Base-by-base conservation (phyloP, 2,329 filamentous ascomycete species). In the Cladosporium austrohemisphaericum region DNA sequence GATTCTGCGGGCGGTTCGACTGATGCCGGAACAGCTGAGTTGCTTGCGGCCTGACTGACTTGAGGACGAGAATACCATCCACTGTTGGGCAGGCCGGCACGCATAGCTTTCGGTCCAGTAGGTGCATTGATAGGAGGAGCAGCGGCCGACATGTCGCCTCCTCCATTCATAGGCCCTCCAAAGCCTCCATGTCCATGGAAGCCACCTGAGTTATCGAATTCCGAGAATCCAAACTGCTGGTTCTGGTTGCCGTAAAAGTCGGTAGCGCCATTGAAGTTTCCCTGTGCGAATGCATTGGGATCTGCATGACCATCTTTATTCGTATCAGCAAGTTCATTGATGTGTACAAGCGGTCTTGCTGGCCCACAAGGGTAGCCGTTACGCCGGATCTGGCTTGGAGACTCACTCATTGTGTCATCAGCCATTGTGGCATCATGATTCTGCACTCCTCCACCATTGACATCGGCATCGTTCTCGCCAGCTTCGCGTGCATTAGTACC, bases 91-190 rank as follows among this genome's bases (percentile, higher is more conserved):
- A 90, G 75, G 23, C 90, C 89, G 68, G 93, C 86, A 55, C 92
- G 81, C 88, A 97, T 95, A 14, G 93, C 93, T 70, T 93, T 91
- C 40, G 93, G 93, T 8, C 91, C 93, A 48, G 86, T 95, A 22
- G 93, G 93, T 22, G 93, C 93, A 71, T 67, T 66, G 44, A 65
- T 50, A 4, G 66, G 66, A 18, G 66, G 65, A 44, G 63, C 62
- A 28, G 36, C 19, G 3, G 14, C 29, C 6, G 44, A 9, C 44
- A 47, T 47, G 14, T 45, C 29, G 41, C 29, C 26, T 13, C 26
- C 29, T n/a, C 44, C 44, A 11, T 46, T 46, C 16, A 47, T 29
- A 5, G 22, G 72, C 29, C 71, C 69, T 49, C 68, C 60, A 53
- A 72, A 75, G 25, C 71, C 71, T 50, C 76, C 76, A 50, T 73